phyloP scores from a whole-genome alignment of 2,329 filamentous ascomycete species.

The Exophiala sp. region DNA sequence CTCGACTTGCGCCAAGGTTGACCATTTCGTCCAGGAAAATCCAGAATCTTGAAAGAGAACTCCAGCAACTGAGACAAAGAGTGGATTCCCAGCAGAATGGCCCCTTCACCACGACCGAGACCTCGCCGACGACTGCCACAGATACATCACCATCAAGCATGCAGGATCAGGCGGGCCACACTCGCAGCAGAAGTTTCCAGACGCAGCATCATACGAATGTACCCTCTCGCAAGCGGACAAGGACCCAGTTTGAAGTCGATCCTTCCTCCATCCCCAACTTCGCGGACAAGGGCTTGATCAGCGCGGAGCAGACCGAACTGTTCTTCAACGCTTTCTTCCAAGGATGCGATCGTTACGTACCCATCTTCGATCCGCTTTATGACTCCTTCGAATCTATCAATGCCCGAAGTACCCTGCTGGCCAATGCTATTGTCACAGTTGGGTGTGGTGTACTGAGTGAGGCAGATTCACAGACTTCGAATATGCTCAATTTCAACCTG shows the following conservation, averaged over 20 bases:
- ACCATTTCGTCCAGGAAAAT: slow-evolving; percentile 29
- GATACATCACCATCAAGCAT: not conserved
- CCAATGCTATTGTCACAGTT: slow-evolving; percentile 52
- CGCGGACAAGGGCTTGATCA: slow-evolving; percentile 35
- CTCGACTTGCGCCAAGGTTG: not conserved
- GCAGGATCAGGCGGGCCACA: not conserved
- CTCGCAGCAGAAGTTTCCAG: not conserved
- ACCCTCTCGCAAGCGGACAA: slow-evolving; percentile 29
- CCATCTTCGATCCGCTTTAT: slow-evolving; percentile 45
- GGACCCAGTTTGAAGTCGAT: slow-evolving; percentile 35
- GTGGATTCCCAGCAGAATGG: slow-evolving; percentile 25
- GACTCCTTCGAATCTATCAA: slow-evolving; percentile 49
- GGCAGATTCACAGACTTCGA: slow-evolving; percentile 35
- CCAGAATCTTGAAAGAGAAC: slow-evolving; percentile 34
- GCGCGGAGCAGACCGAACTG: slow-evolving; percentile 33
- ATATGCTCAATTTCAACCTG: slow-evolving; percentile 44
- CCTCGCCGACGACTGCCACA: slow-evolving; percentile 20
- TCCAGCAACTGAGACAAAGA: slow-evolving; percentile 31
- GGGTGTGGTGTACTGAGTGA: slow-evolving; percentile 45
- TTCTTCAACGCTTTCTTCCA: slow-evolving; percentile 38
- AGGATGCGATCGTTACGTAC: slow-evolving; percentile 47
- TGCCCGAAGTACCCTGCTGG: slow-evolving; percentile 47
- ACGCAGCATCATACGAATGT: slow-evolving; percentile 5
- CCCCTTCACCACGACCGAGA: not conserved
- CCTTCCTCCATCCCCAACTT: slow-evolving; percentile 36